These are phyloP conservation scores for Agarophyton chilense DNA, from an alignment of 23 red algal species.

Conservation along the genomic window DNA sequence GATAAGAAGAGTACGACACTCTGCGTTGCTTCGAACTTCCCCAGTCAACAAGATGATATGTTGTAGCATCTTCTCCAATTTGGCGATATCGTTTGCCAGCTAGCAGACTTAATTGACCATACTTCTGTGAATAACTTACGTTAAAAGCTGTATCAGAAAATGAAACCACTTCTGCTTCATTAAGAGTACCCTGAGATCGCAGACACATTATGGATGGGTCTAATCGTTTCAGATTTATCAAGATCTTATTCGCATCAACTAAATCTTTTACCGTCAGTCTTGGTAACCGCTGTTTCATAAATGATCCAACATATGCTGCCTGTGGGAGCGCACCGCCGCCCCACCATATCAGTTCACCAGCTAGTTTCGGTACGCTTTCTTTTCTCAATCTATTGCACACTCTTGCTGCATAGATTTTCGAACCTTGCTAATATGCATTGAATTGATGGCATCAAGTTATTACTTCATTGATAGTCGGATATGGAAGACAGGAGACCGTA, in stretches of 20 bases:
- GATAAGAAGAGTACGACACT: conserved; percentile 31
- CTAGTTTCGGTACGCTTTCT: conserved; percentile 6
- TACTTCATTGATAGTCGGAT: conserved; percentile 13
- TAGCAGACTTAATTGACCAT: conserved; percentile 10
- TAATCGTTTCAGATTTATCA: not conserved
- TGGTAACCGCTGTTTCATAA: conserved; percentile 6
- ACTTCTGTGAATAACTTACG: not conserved
- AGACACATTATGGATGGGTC: not conserved
- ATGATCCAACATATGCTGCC: conserved; percentile 11
- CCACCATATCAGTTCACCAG: conserved; percentile 36
- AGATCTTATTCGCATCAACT: conserved; percentile 9
- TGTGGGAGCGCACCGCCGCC: not conserved
- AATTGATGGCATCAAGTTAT: conserved; percentile 21
- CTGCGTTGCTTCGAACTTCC: conserved; percentile 27
- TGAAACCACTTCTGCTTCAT: not conserved
- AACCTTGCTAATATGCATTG: not conserved
- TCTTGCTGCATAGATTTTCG: not conserved
- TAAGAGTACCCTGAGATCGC: not conserved
- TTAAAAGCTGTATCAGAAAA: conserved; percentile 12
- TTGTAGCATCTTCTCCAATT: not conserved
- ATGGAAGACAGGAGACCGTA: not conserved
- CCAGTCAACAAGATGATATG: conserved; percentile 30
- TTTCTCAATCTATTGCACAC: not conserved
- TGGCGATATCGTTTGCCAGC: conserved; percentile 23
- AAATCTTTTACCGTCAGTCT: not conserved